Percentiles rank a stretch among this genome's conserved stretches.
These are phyloP conservation scores for Exobasidium rhododendri DNA, from an alignment of 1,284 basidiomycete genomes.

Conservation along the genomic window DNA sequence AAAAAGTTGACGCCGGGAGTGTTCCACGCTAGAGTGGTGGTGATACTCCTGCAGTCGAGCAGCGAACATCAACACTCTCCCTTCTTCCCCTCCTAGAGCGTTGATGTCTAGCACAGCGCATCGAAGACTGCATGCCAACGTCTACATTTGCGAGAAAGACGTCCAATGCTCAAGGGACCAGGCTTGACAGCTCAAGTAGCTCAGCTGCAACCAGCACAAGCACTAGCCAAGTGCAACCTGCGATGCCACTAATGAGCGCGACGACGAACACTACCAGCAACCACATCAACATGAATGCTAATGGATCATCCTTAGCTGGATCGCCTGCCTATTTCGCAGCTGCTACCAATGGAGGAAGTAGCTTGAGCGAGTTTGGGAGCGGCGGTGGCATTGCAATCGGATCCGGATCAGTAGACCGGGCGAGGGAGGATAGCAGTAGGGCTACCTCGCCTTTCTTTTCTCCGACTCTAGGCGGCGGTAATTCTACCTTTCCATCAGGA, in stretches of 20 bases:
- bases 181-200: not conserved
- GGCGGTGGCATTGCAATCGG: not conserved
- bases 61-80: too few species aligned
- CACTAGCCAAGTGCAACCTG: too few species aligned
- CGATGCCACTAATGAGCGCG: not conserved
- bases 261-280: not conserved
- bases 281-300: too few species aligned
- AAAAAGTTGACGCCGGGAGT: too few species aligned
- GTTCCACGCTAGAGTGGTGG: too few species aligned
- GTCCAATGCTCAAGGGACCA: not conserved
- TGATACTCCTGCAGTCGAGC: too few species aligned
- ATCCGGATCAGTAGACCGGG: not conserved
- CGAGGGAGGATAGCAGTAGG: not conserved
- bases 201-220: not conserved
- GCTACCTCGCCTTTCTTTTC: not conserved
- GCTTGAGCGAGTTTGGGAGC: not conserved
- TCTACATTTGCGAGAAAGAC: constrained; percentile 1
- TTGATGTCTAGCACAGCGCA: too few species aligned
- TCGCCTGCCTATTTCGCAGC: not conserved
- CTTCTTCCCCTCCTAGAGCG: too few species aligned
- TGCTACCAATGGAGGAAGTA: not conserved
- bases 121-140: not conserved
- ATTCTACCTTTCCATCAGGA: not conserved
- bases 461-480: not conserved
- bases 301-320: not conserved